Conservation (phyloP, 2,329 filamentous ascomycete species). For the Pestalotiopsis fici region DNA sequence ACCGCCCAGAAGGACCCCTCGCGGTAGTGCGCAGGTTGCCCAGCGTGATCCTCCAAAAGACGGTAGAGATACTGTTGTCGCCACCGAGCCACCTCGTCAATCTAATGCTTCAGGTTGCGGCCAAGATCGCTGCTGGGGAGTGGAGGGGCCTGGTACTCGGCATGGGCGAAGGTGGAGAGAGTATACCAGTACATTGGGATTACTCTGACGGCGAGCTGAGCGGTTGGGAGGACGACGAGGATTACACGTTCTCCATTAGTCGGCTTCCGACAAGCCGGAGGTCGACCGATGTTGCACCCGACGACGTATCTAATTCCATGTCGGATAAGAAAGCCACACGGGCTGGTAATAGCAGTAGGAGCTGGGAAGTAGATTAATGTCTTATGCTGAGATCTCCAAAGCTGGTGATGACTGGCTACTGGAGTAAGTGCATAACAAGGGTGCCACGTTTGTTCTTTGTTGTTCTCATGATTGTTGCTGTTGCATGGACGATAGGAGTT, state of each 20-base stretch:
- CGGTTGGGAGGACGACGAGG: constrained; percentile 55
- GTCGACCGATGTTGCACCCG: constrained; percentile 12
- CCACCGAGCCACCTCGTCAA: constrained; percentile 79
- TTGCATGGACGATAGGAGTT: no score
- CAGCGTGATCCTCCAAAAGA: constrained; percentile 72
- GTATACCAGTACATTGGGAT: constrained; percentile 62
- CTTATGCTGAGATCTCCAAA: background rate
- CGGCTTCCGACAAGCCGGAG: constrained; percentile 17
- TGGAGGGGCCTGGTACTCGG: constrained; percentile 63
- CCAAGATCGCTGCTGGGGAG: constrained; percentile 67
- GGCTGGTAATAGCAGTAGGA: background rate
- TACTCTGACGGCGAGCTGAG: constrained; percentile 59
- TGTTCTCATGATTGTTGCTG: no score
- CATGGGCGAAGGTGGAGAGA: constrained; percentile 52
- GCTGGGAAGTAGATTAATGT: background rate
- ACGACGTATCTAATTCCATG: background rate
- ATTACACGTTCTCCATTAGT: constrained; percentile 22
- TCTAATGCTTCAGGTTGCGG: constrained; percentile 80
- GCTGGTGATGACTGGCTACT: no score
- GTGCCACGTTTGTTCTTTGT: no score
- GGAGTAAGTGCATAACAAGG: no score
- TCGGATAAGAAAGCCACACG: background rate
- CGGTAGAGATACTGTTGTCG: constrained; percentile 73
- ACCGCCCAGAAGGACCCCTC: constrained; percentile 39
- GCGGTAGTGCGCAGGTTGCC: constrained; percentile 54